Percentiles rank a stretch among this genome's conserved stretches.
Conservation (phyloP, 2,329 filamentous ascomycete genomes). For the Metarhizium brunneum region DNA sequence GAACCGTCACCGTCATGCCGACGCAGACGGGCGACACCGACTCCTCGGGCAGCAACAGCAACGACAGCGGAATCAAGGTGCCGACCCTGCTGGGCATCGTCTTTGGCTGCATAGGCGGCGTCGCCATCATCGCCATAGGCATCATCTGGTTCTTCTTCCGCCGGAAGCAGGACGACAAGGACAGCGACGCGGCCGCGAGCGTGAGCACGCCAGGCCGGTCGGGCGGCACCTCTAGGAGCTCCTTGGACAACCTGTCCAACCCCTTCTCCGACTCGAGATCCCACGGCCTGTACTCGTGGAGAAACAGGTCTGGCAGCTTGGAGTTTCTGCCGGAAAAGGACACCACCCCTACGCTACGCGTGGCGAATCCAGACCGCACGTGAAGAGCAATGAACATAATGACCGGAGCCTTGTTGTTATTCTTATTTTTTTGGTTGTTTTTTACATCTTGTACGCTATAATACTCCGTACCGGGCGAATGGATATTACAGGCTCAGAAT, state of each 20-base stretch:
- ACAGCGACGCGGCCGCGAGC: not conserved
- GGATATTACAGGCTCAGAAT: too few species aligned
- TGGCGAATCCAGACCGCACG: constrained; percentile 2
- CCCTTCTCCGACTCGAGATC: not conserved
- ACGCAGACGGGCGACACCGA: not conserved
- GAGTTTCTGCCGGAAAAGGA: constrained; percentile 1
- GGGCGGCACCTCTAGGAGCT: not conserved
- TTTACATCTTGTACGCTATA: too few species aligned
- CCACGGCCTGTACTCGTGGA: not conserved
- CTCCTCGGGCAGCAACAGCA: not conserved
- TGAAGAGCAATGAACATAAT: not conserved
- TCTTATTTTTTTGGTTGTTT: too few species aligned
- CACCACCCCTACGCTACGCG: not conserved
- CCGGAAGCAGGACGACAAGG: not conserved
- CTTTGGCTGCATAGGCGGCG: not conserved
- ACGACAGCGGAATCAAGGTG: not conserved
- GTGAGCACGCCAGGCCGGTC: not conserved
- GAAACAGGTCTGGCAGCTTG: constrained; percentile 3
- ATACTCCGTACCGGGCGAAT: too few species aligned
- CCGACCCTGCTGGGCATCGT: not conserved
- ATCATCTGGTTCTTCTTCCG: not conserved
- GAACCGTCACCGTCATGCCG: not conserved
- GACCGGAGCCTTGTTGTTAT: too few species aligned
- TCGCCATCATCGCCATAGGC: not conserved
- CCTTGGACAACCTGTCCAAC: not conserved